These are phyloP conservation scores for Colletotrichum endophyticum DNA, from an alignment of 2,329 filamentous ascomycete species.

Conservation along the genomic window DNA sequence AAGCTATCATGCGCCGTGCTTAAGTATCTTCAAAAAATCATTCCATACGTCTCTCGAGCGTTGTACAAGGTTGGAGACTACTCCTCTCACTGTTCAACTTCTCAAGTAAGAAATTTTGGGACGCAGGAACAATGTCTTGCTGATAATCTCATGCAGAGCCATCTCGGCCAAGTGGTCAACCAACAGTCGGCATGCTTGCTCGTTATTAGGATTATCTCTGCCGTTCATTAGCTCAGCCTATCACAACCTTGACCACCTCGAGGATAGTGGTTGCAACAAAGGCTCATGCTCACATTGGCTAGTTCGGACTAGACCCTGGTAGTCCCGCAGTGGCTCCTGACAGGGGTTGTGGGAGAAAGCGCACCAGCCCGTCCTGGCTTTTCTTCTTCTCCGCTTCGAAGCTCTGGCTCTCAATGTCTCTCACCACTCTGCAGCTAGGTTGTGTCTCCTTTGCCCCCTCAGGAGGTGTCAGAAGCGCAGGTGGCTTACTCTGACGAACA, in stretches of 20 bases:
- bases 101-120: not conserved
- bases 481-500: not conserved
- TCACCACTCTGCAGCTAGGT: not conserved
- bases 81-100: not conserved
- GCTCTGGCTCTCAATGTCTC: not conserved
- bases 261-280: not conserved
- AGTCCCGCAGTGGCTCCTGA: not conserved
- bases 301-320: not conserved
- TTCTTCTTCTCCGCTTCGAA: not conserved
- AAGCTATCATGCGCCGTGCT: not conserved
- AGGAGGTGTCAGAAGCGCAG: not conserved
- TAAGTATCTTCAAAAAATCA: rapidly evolving
- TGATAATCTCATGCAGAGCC: not conserved
- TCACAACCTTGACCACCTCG: not conserved
- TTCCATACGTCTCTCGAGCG: not conserved
- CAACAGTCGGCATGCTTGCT: not conserved
- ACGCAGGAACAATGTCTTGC: rapidly evolving
- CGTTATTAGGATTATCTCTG: not conserved
- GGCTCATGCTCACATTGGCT: not conserved
- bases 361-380: not conserved
- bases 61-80: rapidly evolving
- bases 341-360: not conserved
- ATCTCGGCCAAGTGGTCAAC: not conserved
- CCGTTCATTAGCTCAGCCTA: not conserved
- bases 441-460: not conserved